Conservation (phyloP, 73 alveolate genomes). For the Blepharisma stoltei region DNA sequence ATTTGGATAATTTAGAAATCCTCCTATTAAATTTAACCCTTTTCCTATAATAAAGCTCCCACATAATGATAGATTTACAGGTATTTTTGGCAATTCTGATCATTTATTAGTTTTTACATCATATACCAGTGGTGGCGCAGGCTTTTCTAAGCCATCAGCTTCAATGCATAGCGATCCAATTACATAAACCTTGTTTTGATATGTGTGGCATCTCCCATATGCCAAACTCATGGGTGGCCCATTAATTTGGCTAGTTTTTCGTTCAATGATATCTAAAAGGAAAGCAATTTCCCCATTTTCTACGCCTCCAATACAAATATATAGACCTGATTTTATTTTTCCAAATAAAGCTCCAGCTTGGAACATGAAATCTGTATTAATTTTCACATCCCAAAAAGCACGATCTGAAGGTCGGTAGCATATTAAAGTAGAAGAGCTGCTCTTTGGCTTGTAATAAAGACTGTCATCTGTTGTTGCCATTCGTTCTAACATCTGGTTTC, state of each 20-base stretch:
- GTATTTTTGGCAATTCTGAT: neutral
- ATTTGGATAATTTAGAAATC: slow-evolving; percentile 4
- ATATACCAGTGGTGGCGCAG: neutral
- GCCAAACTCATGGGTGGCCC: slow-evolving; percentile 11
- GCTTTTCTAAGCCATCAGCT: slow-evolving; percentile 13
- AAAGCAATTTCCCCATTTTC: slow-evolving; percentile 19
- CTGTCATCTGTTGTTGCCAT: neutral
- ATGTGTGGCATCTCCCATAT: neutral
- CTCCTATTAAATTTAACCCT: slow-evolving; percentile 3
- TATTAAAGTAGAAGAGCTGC: slow-evolving; percentile 1
- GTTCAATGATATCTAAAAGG: neutral
- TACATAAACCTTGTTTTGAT: neutral
- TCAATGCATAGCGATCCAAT: neutral
- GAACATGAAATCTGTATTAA: neutral
- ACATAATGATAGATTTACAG: neutral
- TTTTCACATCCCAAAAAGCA: slow-evolving; percentile 6
- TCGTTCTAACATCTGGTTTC: too few relatives aligned
- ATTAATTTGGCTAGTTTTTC: neutral
- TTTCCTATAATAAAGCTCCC: neutral
- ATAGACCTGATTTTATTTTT: neutral
- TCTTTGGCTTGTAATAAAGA: slow-evolving; percentile 5
- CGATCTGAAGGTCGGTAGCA: slow-evolving; percentile 11
- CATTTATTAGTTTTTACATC: slow-evolving; percentile 2
- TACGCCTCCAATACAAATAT: neutral
- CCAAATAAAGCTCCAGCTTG: slow-evolving; percentile 14